These are phyloP conservation scores for Torulaspora globosa DNA, from an alignment of 1,139 yeast genomes.

Conservation along the genomic window DNA sequence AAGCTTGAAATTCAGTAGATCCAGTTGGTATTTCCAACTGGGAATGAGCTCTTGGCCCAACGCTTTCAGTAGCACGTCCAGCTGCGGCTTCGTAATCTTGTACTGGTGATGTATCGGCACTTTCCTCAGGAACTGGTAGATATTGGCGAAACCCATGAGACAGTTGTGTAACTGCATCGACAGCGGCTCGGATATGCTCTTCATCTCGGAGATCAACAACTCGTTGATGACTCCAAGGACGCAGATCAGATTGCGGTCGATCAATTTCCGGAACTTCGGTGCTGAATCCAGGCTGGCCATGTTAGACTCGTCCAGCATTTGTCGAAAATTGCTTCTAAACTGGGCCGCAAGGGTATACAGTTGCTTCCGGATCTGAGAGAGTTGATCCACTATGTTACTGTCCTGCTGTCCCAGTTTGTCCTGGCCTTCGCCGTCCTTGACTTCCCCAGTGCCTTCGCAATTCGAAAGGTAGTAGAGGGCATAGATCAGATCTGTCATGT, in stretches of 20 bases:
- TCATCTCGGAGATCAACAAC: slow-evolving; percentile 14
- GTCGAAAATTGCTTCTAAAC: slow-evolving; percentile 11
- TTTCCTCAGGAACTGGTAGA: slow-evolving; percentile 22
- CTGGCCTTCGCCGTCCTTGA: slow-evolving; percentile 1
- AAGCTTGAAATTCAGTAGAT: slow-evolving; percentile 21
- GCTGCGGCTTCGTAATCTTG: slow-evolving; percentile 19
- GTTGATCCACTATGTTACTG: slow-evolving; percentile 9
- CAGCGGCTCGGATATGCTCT: slow-evolving; percentile 7
- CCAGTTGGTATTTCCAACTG: slow-evolving; percentile 26
- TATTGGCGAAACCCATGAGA: slow-evolving; percentile 24
- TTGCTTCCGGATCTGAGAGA: slow-evolving; percentile 14
- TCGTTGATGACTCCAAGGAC: slow-evolving; percentile 15
- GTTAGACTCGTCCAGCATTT: slow-evolving; percentile 11
- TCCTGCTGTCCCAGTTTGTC: background rate
- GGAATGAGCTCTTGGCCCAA: slow-evolving; percentile 23
- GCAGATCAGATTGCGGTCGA: slow-evolving; percentile 14
- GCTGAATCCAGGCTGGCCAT: slow-evolving; percentile 13
- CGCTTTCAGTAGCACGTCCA: slow-evolving; percentile 19
- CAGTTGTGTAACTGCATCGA: slow-evolving; percentile 22
- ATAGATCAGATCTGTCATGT: slow-evolving; percentile 26
- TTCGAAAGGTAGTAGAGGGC: slow-evolving; percentile 19
- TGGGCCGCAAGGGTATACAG: slow-evolving; percentile 13
- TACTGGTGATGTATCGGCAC: slow-evolving; percentile 22
- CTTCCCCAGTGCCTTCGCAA: slow-evolving; percentile 8
- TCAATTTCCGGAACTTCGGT: slow-evolving; percentile 14